These are phyloP conservation scores for Platanus orientalis DNA, from an alignment of 164 flowering plant genomes.

Conservation along the genomic window DNA sequence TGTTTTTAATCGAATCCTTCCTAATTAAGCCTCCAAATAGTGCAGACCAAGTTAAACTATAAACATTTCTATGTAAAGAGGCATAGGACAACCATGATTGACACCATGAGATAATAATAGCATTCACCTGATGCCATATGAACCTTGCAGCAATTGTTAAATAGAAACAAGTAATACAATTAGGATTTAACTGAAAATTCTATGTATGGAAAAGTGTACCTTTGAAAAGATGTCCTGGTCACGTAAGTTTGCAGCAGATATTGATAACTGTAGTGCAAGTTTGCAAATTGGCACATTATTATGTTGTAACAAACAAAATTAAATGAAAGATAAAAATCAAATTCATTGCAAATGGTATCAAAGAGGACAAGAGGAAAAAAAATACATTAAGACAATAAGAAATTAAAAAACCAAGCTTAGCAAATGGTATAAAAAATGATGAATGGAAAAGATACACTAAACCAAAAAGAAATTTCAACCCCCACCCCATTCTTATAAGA, in stretches of 20 bases:
- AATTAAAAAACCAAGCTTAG: too few relatives aligned
- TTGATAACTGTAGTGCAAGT: conserved; percentile 50
- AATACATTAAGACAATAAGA: too few relatives aligned
- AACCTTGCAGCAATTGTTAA: background rate
- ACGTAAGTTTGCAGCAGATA: conserved; percentile 61
- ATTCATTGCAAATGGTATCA: too few relatives aligned
- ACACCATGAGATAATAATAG: too few relatives aligned
- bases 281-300: background rate
- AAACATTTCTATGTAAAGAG: too few relatives aligned
- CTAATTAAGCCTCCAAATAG: too few relatives aligned
- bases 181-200: background rate
- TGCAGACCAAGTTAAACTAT: background rate
- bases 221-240: conserved; percentile 64
- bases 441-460: too few relatives aligned
- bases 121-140: background rate
- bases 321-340: background rate
- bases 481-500: too few relatives aligned
- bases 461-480: too few relatives aligned
- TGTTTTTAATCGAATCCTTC: too few relatives aligned
- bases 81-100: background rate
- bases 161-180: background rate
- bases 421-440: too few relatives aligned
- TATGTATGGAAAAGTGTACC: conserved; percentile 25
- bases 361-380: too few relatives aligned
- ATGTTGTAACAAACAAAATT: background rate